Evolutionary conservation across 768 basidiomycete genomes (phyloP).

Genomic region (Serendipita indica): DNA sequence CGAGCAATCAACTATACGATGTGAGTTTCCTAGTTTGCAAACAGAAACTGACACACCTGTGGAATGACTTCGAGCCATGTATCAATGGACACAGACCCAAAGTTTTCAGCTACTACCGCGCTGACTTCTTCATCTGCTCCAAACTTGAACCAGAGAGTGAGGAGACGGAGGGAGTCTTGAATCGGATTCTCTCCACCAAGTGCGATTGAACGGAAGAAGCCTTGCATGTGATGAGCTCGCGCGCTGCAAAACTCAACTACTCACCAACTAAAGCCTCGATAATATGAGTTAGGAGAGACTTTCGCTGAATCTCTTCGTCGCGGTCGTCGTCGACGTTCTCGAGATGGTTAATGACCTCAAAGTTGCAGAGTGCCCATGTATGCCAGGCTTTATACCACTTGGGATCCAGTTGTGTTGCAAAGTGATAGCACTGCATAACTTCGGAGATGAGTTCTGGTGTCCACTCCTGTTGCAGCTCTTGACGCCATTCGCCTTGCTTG

Average conservation of each 20-base stretch:
- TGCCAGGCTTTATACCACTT: slow-evolving; percentile 41
- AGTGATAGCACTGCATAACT: slow-evolving; percentile 27
- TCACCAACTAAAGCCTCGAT: slow-evolving; percentile 28
- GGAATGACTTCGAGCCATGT: slow-evolving; percentile 40
- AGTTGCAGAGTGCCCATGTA: slow-evolving; percentile 35
- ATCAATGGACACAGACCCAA: slow-evolving; percentile 30
- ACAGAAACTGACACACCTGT: slow-evolving; percentile 22
- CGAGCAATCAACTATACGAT: slow-evolving; percentile 5
- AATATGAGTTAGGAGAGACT: slow-evolving; percentile 21
- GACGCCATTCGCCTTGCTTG: slow-evolving; percentile 61
- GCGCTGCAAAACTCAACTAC: not conserved
- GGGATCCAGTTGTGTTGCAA: slow-evolving; percentile 32
- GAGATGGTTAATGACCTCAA: slow-evolving; percentile 22
- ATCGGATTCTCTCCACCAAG: slow-evolving; percentile 31
- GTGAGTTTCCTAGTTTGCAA: not conserved
- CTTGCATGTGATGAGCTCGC: slow-evolving; percentile 16
- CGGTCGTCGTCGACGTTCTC: slow-evolving; percentile 22
- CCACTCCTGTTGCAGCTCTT: slow-evolving; percentile 13
- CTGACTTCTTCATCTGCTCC: slow-evolving; percentile 30
- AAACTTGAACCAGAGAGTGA: slow-evolving; percentile 38
- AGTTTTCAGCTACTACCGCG: slow-evolving; percentile 28
- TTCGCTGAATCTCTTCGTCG: slow-evolving; percentile 10
- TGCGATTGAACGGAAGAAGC: slow-evolving; percentile 33
- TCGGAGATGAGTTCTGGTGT: slow-evolving; percentile 22
- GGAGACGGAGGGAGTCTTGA: slow-evolving; percentile 33